Evolutionary conservation across 2,329 filamentous ascomycete species (phyloP).

Genomic region (Apiospora pterosperma): DNA sequence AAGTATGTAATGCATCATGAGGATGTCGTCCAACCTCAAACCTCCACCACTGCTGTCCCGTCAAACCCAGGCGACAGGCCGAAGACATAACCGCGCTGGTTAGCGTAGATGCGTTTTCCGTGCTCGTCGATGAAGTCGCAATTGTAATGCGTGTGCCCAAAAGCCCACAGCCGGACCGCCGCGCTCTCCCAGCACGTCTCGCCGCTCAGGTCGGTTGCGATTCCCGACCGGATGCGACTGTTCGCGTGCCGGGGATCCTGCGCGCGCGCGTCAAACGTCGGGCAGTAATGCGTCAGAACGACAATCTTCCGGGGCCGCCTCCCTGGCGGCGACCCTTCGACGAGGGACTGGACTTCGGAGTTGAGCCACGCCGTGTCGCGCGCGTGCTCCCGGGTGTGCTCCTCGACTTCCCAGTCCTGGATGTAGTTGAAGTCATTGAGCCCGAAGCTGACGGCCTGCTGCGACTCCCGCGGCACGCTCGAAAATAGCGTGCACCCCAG

Average conservation of each 20-base stretch:
- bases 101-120: constrained; percentile 31
- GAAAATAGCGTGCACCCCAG: constrained; percentile 51
- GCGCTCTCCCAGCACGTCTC: constrained; percentile 32
- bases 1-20: too few relatives aligned
- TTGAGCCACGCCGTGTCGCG: constrained; percentile 43
- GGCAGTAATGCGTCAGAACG: constrained; percentile 42
- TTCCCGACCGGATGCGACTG: constrained; percentile 27
- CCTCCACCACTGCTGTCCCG: neutral
- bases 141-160: constrained; percentile 48
- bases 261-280: constrained; percentile 29
- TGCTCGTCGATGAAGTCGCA: constrained; percentile 33
- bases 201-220: constrained; percentile 35
- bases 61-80: constrained; percentile 1
- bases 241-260: constrained; percentile 30
- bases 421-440: constrained; percentile 52
- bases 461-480: constrained; percentile 33
- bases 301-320: constrained; percentile 24
- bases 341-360: constrained; percentile 23
- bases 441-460: constrained; percentile 34
- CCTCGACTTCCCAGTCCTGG: constrained; percentile 32
- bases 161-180: constrained; percentile 41
- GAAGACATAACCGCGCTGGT: constrained; percentile 39
- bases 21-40: neutral
- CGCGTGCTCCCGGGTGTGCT: constrained; percentile 34
- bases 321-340: neutral